These are phyloP conservation scores for Coemansia sp. DNA, from an alignment of 192 early-diverging fungal species.

Conservation along the genomic window DNA sequence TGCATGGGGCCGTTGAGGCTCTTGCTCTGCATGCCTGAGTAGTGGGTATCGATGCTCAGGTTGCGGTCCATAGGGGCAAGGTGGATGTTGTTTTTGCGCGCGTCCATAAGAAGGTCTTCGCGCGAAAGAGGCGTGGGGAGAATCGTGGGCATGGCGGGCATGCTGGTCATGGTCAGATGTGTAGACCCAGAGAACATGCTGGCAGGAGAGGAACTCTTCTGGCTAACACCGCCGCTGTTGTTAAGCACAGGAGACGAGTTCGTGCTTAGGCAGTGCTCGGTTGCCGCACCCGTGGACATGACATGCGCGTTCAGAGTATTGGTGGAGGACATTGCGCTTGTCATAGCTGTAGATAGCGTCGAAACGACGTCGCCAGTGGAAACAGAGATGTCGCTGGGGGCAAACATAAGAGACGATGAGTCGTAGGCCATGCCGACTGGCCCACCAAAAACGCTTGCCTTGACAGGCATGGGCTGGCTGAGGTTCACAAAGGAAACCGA, in stretches of 20 bases:
- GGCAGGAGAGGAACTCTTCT: slow-evolving; percentile 11
- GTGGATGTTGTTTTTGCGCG: slow-evolving; percentile 1
- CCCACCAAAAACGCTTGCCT: slow-evolving; percentile 15
- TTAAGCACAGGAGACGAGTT: slow-evolving; percentile 24
- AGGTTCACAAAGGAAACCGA: slow-evolving; percentile 19
- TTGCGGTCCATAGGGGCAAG: neutral
- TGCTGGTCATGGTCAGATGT: slow-evolving; percentile 8
- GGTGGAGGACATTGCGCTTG: slow-evolving; percentile 13
- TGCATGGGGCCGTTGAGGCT: slow-evolving; percentile 12
- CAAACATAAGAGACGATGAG: slow-evolving; percentile 11
- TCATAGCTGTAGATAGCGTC: neutral
- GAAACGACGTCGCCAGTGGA: slow-evolving; percentile 3
- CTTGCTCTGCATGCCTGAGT: slow-evolving; percentile 12
- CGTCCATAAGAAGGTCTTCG: slow-evolving; percentile 5
- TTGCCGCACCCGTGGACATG: slow-evolving; percentile 13
- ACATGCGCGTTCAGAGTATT: slow-evolving; percentile 17
- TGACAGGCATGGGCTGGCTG: slow-evolving; percentile 23
- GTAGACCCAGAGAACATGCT: slow-evolving; percentile 9
- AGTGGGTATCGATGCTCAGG: neutral
- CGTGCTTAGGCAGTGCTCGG: slow-evolving; percentile 12
- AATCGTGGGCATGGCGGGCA: slow-evolving; percentile 6
- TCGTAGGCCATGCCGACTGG: slow-evolving; percentile 17
- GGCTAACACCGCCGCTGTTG: slow-evolving; percentile 9
- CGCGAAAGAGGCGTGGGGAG: slow-evolving; percentile 15
- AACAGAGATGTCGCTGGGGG: neutral